Base-by-base conservation (phyloP, 2,329 filamentous ascomycete genomes). In the Fusarium brachygibbosum region DNA sequence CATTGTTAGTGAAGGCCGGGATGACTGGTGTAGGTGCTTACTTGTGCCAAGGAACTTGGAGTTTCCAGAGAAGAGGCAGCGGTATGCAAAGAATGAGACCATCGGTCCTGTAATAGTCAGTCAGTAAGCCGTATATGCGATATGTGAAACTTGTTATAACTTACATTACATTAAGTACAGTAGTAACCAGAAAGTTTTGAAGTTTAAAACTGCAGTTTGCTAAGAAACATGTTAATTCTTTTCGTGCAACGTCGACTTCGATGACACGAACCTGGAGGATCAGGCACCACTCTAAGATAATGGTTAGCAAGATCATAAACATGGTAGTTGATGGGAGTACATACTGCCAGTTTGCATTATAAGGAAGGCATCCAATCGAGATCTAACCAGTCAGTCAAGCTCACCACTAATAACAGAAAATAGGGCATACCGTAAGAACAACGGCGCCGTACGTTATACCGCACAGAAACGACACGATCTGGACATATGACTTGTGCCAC, bases 281-380 rank as follows among this genome's bases (percentile, higher is more conserved):
- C 54, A 32, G 72, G 68, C 11, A 66, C 17, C 25, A 73, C 72
- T 56, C 38, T 58, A 1, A 0, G 4, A 21, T 4, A 1, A 1
- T 0, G 10, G 3, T 58, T n/a, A 58, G 29, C 1, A 2, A 0
- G 1, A 2, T 0, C 0, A 3, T 0, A 31, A 7, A 5, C 25
- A 16, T 0, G 0, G 2, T 0, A 0, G 2, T 25, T 0, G 0
- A 3, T 3, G 3, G 6, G 10, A 21, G 17, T 25, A 37, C 50
- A 17, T 57, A 57, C 70, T 75, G 72, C 62, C 69, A 75, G 32
- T 75, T 75, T 31, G 65, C 64, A 2, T 66, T 54, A 1, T 52
- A 62, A 1, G 72, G 70, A 6, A 69, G 72, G 13, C 71, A 75
- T 3, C 72, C 69, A 31, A 74, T 65, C 0, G 71, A 74, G 44